Evolutionary conservation across 2,329 filamentous ascomycete genomes (phyloP).

Genomic region (Cladosporium velox): DNA sequence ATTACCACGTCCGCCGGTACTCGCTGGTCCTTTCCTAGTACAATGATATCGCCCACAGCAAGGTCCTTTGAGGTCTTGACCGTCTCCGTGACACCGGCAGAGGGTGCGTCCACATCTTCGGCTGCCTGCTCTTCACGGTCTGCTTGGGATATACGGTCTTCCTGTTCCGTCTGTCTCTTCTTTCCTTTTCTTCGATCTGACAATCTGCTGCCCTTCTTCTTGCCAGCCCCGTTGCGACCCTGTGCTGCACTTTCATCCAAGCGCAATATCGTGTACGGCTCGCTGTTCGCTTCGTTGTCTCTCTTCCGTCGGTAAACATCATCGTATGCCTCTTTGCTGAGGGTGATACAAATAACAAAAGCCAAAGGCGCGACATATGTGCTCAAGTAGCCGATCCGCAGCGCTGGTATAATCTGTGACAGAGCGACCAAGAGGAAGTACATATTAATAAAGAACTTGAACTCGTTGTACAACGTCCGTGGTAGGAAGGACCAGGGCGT

Average conservation of each 20-base stretch:
- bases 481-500: constrained; percentile 93
- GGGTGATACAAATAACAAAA: constrained; percentile 87
- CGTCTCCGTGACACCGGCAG: constrained; percentile 58
- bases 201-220: constrained; percentile 35
- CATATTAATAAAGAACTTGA: constrained; percentile 99
- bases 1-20: constrained; percentile 94
- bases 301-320: constrained; percentile 83
- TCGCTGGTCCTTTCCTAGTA: constrained; percentile 86
- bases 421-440: constrained; percentile 95
- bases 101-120: constrained; percentile 39
- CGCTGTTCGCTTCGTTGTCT: constrained; percentile 92
- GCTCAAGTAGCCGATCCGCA: constrained; percentile 90
- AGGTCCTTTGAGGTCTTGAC: constrained; percentile 83
- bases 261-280: constrained; percentile 76
- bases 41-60: constrained; percentile 93
- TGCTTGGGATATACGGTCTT: constrained; percentile 59
- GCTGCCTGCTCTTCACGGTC: constrained; percentile 66
- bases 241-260: constrained; percentile 27
- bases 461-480: constrained; percentile 94
- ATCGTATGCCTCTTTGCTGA: constrained; percentile 94
- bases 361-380: constrained; percentile 92
- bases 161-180: constrained; percentile 35
- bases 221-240: constrained; percentile 29
- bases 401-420: constrained; percentile 84
- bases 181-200: constrained; percentile 38